Evolutionary conservation across 345 rosid species (phyloP), one percentile per base, ranked within the genome.

Genomic region (Camelina neglecta): DNA sequence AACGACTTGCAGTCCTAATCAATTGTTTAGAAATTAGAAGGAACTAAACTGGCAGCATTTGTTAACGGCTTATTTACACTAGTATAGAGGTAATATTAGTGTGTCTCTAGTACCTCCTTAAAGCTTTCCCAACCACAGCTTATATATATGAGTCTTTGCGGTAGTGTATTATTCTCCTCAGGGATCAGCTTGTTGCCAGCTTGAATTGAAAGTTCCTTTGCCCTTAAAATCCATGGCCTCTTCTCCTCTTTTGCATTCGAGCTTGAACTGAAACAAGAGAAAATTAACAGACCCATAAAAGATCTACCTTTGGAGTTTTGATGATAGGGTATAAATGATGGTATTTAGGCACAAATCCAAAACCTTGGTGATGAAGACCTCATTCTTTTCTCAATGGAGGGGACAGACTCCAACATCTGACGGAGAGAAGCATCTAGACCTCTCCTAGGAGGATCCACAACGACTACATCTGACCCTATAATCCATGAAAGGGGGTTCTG

Each of bases 71-170:
- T 38, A 56, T 55, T 71, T 55, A 42, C 8, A 2, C 24, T 44
- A 20, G 35, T 18, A 26, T 42, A 60, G 13, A 76, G 45, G 11
- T 69, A 53, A 44, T 16, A 23, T 73, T 35, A 47, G 36, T 55
- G 65, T 49, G 48, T 49, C 63, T 65, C 16, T 36, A 50, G 47
- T 85, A 92, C 97, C 97, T 87, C 90, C 75, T 94, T 92, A 78
- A 92, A 94, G 86, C 93, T 94, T 80, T 90, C 95, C 98, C 98
- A 94, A 69, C 97, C 96, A 75, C 97, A 92, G 77, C 98, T 92
- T 80, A 94, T 94, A 58, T 94, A 94, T 73, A 94, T 88, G 47
- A 94, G 96, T 56, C 88, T 92, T 75, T 87, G 86, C 29, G 98
- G 98, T 50, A 88, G 86, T 42, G 78, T 70, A 39, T 78, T 83